phyloP scores from a whole-genome alignment of 495 filamentous ascomycete genomes.

The Tuber brumale region DNA sequence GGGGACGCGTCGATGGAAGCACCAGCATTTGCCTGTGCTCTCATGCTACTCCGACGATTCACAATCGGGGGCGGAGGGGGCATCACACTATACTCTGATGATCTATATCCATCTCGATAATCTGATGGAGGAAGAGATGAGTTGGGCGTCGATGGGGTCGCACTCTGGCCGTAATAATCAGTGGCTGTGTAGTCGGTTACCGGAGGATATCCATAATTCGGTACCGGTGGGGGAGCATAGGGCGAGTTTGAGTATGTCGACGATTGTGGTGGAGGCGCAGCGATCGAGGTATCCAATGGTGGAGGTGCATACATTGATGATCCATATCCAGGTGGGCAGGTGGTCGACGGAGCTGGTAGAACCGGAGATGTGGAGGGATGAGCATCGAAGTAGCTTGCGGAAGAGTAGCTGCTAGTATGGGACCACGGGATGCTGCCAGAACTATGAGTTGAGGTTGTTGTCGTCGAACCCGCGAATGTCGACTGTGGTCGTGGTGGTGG shows the following conservation, averaged over 20 bases:
- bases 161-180: constrained; percentile 6
- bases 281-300: constrained; percentile 30
- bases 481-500: constrained; percentile 37
- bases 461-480: constrained; percentile 29
- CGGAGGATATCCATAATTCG: constrained; percentile 29
- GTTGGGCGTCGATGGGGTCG: constrained; percentile 14
- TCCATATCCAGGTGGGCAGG: constrained; percentile 33
- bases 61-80: constrained; percentile 33
- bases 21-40: constrained; percentile 32
- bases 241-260: constrained; percentile 28
- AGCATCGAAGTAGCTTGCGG: constrained; percentile 25
- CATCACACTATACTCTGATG: constrained; percentile 30
- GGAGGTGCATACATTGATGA: constrained; percentile 39
- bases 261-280: constrained; percentile 14
- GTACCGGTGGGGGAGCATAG: constrained; percentile 32
- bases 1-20: constrained; percentile 28
- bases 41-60: constrained; percentile 40
- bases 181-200: constrained; percentile 8
- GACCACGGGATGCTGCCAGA: constrained; percentile 28
- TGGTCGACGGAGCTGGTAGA: constrained; percentile 31
- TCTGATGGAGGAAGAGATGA: constrained; percentile 25
- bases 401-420: constrained; percentile 19
- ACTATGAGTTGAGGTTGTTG: constrained; percentile 29
- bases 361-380: constrained; percentile 28
- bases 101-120: constrained; percentile 21